phyloP scores from a whole-genome alignment of 164 flowering plant genomes.

The Magnolia changhungtana region DNA sequence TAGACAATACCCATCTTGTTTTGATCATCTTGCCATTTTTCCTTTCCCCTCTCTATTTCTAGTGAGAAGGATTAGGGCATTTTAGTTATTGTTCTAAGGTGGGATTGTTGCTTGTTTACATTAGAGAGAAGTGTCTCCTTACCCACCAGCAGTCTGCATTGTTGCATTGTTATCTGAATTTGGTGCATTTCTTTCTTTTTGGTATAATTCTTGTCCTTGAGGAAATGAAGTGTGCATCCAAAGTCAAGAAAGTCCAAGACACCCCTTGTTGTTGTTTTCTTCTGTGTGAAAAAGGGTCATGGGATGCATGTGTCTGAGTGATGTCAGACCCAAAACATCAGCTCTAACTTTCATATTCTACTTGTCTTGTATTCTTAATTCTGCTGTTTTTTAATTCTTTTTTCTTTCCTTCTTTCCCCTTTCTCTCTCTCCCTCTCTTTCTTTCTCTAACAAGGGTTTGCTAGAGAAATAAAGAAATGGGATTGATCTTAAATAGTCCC shows the following conservation, averaged over 20 bases:
- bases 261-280: neutral
- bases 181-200: neutral
- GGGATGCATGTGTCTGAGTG: neutral
- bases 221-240: neutral
- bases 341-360: neutral
- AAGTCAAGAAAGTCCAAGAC: neutral
- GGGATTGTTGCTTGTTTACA: neutral
- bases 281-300: neutral
- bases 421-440: slow-evolving; percentile 4
- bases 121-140: neutral
- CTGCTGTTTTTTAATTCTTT: neutral
- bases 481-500: neutral
- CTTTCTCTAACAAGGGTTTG: slow-evolving; percentile 7
- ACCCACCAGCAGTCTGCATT: neutral
- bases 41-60: neutral
- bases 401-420: neutral
- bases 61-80: neutral
- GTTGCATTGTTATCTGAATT: neutral
- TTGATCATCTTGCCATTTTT: neutral
- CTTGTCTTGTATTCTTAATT: neutral
- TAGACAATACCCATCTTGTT: neutral
- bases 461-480: slow-evolving; percentile 1
- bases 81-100: neutral
- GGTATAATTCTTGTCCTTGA: neutral
- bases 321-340: slow-evolving; percentile 1